Evolutionary conservation across 441 rosid genomes (phyloP).

Genomic region (Macaranga tanarius): DNA sequence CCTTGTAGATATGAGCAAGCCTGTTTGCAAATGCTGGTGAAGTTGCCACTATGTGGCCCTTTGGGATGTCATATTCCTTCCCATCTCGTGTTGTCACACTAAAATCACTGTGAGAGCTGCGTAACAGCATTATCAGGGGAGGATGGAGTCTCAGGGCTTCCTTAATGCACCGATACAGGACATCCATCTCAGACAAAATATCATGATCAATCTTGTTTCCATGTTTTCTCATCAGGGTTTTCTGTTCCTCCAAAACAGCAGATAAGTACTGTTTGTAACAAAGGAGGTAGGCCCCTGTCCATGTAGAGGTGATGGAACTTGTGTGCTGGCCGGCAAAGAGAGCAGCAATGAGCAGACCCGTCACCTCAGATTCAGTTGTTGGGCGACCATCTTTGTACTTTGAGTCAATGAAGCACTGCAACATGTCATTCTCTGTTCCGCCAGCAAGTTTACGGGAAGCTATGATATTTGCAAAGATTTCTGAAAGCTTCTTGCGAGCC

Average conservation of each 20-base stretch:
- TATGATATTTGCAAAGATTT: slow-evolving; percentile 76
- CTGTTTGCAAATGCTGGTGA: slow-evolving; percentile 98
- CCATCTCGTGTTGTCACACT: slow-evolving; percentile 80
- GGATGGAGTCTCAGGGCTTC: slow-evolving; percentile 99
- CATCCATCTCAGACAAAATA: slow-evolving; percentile 89
- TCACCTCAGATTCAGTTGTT: slow-evolving; percentile 85
- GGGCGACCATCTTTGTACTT: slow-evolving; percentile 92
- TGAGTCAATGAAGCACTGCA: slow-evolving; percentile 94
- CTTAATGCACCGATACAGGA: slow-evolving; percentile 84
- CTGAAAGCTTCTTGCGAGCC: slow-evolving; percentile 81
- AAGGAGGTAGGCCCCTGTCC: slow-evolving; percentile 96
- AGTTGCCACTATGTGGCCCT: slow-evolving; percentile 93
- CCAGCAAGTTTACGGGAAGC: slow-evolving; percentile 69
- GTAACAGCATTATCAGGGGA: slow-evolving; percentile 87
- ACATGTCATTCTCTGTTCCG: slow-evolving; percentile 82
- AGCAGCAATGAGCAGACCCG: slow-evolving; percentile 97
- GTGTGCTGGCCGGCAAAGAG: slow-evolving; percentile 99
- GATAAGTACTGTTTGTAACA: slow-evolving; percentile 54
- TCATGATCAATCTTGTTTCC: slow-evolving; percentile 91
- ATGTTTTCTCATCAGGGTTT: slow-evolving; percentile 60
- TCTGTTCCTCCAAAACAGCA: slow-evolving; percentile 81
- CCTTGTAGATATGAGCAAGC: slow-evolving; percentile 72
- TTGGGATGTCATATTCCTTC: slow-evolving; percentile 82
- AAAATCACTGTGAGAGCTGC: slow-evolving; percentile 86
- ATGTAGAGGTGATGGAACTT: slow-evolving; percentile 97